Evolutionary conservation across 1,284 basidiomycete species (phyloP), one percentile per base, ranked within the genome.

Genomic region (Phlebopus sp.): DNA sequence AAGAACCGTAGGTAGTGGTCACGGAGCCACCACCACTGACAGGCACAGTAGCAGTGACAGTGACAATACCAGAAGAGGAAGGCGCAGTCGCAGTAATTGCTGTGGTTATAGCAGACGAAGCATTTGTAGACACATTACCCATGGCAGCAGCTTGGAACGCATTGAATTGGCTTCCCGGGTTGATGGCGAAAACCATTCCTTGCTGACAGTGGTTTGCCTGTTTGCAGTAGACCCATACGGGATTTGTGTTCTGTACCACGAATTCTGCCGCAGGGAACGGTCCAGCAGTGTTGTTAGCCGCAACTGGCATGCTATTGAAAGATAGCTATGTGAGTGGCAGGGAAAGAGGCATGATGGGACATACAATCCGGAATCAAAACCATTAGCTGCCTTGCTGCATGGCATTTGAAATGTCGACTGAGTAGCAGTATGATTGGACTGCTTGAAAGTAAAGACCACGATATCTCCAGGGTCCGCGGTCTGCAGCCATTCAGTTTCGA

Each of bases 151-250:
- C 68, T 56, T 78, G 69, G 73, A 82, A 83, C 3, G 74, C 70
- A 17, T 68, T 62, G 54, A 81, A 75, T 27, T 77, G 69, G 61
- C 68, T 61, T 10, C 74, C 78, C 2, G 79, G 77, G 62, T 84
- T 84, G 54, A 83, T 68, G 15, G 81, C 79, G 60, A 83, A 83
- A 23, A 84, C 79, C 82, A 83, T 84, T 13, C 81, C 81, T 50
- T 73, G 67, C 44, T 68, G 55, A 51, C 75, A 77, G 52, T 77
- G 74, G 42, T 59, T 63, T 11, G 55, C 59, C 52, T 74, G 73
- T 4, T 56, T 57, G 52, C 81, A 83, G 67, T 75, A 84, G 17
- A 80, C 72, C 84, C 84, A 86, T 36, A 81, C 68, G 0, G 82
- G 79, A 42, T 76, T 72, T 3, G 68, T 71, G 58, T 74, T 69